phyloP scores from a whole-genome alignment of 768 basidiomycete genomes.

The Trametes maxima region DNA sequence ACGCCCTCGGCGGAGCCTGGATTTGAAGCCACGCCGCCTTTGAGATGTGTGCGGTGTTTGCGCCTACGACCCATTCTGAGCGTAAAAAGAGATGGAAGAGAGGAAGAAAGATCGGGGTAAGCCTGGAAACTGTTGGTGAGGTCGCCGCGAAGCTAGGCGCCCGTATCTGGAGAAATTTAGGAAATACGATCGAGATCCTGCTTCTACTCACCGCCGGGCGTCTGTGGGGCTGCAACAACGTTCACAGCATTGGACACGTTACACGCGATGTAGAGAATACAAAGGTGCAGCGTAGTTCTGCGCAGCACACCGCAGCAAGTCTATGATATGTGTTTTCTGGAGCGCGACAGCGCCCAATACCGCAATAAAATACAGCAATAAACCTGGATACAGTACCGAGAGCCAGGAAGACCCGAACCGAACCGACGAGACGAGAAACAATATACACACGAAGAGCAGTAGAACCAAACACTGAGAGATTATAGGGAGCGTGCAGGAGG shows the following conservation, averaged over 20 bases:
- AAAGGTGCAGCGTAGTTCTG: neutral
- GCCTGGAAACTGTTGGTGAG: neutral
- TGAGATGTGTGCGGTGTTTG: conserved; percentile 83
- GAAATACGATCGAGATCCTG: conserved; percentile 14
- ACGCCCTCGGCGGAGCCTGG: conserved; percentile 39
- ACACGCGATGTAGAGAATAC: neutral
- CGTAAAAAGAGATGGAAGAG: conserved; percentile 1
- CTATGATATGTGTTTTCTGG: neutral
- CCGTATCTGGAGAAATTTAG: conserved; percentile 5
- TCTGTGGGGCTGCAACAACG: neutral
- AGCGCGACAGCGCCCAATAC: neutral
- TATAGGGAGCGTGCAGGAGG: conserved; percentile 18
- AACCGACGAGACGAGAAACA: neutral
- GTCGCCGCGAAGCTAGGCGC: neutral
- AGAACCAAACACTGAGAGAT: neutral
- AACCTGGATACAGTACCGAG: conserved; percentile 22
- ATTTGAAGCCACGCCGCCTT: conserved; percentile 45
- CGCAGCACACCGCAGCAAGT: neutral
- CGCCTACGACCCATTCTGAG: conserved; percentile 68
- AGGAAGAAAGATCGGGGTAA: neutral
- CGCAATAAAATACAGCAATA: conserved; percentile 23
- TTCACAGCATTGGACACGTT: neutral
- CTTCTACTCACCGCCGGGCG: conserved; percentile 3
- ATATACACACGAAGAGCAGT: conserved; percentile 21
- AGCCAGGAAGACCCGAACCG: conserved; percentile 1